Conservation (phyloP, 805 yeast species). For the Candida silvicultrix region DNA sequence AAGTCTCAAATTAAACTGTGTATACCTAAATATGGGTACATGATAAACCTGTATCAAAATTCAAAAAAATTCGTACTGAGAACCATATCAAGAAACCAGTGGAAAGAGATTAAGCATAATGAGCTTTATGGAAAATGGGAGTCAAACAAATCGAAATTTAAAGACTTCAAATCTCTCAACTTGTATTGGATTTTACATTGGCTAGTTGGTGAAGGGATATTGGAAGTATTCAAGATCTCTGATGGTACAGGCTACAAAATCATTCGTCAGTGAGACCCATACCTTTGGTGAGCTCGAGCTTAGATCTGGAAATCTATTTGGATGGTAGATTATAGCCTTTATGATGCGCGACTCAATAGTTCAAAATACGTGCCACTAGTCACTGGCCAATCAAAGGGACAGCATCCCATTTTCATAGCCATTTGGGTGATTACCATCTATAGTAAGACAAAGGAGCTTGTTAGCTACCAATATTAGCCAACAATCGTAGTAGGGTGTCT, state of each 20-base stretch:
- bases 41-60: conserved; percentile 35
- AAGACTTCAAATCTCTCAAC: conserved; percentile 45
- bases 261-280: conserved; percentile 1
- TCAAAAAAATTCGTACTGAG: conserved; percentile 40
- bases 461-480: no score
- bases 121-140: conserved; percentile 40
- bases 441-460: no score
- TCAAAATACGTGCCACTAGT: background rate
- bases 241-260: conserved; percentile 28
- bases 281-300: background rate
- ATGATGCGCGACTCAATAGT: background rate
- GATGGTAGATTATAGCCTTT: background rate
- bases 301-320: no score
- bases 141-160: conserved; percentile 34
- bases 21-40: conserved; percentile 46
- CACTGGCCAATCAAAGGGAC: no score
- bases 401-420: no score
- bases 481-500: no score
- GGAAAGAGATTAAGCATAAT: conserved; percentile 37
- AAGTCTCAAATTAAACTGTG: conserved; percentile 33
- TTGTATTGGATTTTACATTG: conserved; percentile 45
- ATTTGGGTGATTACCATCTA: no score
- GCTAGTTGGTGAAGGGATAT: conserved; percentile 43
- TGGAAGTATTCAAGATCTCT: conserved; percentile 47
- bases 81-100: conserved; percentile 28